These are phyloP conservation scores for Fraxinus ornus DNA, from an alignment of 305 asterid species.

Conservation along the genomic window DNA sequence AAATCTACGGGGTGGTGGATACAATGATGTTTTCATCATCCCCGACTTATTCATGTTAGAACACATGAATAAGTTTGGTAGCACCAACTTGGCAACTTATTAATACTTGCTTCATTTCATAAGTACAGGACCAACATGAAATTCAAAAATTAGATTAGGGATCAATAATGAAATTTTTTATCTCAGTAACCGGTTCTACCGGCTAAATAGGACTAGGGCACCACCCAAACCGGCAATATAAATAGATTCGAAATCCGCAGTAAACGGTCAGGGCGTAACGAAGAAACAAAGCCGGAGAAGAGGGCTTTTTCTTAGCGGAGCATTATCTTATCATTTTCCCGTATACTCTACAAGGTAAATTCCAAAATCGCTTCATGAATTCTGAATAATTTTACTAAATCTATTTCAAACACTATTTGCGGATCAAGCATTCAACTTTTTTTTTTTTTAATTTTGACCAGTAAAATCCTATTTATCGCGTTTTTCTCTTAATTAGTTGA, in stretches of 20 bases:
- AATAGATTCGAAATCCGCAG: neutral
- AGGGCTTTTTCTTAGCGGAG: conserved; percentile 39
- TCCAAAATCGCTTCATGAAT: neutral
- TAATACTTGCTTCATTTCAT: neutral
- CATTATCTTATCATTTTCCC: conserved; percentile 23
- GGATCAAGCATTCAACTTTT: conserved; percentile 2
- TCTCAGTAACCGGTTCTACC: conserved; percentile 24
- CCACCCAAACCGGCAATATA: conserved; percentile 28
- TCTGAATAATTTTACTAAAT: neutral
- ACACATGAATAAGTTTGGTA: neutral
- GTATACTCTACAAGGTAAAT: conserved; percentile 1
- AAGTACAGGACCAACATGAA: neutral
- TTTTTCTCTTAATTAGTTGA: neutral
- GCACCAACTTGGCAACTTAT: neutral
- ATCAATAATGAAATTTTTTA: neutral
- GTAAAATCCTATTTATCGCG: neutral
- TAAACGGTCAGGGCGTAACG: conserved; percentile 36
- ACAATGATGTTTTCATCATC: neutral
- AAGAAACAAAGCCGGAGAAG: conserved; percentile 45
- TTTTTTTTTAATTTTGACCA: neutral
- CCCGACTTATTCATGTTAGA: neutral
- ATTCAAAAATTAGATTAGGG: neutral
- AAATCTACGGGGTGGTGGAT: neutral
- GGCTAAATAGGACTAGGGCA: conserved; percentile 33
- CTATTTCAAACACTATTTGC: neutral